Evolutionary conservation across 2,329 filamentous ascomycete genomes (phyloP), one percentile per base, ranked within the genome.

Genomic region (Xylaria sp.): DNA sequence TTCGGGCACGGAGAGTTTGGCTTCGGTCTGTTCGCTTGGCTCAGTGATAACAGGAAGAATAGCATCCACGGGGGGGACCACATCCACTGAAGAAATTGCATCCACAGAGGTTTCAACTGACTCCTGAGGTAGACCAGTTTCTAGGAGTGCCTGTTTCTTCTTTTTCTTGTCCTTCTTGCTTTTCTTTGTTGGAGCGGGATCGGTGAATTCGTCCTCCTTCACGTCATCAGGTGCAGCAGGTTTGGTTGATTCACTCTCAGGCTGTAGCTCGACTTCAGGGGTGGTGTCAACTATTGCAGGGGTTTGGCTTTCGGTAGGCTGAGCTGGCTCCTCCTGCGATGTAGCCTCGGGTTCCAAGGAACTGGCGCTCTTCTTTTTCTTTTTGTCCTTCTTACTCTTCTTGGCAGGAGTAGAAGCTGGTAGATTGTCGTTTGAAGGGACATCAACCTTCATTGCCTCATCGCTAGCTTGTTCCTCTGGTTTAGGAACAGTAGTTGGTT

Each of bases 381-480:
- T 77, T 64, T 78, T 79, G 68, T 78, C 79, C 63, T 74, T 74
- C 65, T 77, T 77, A 54, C 73, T 76, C 3, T 68, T 65, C 17
- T 69, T 66, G 12, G 57, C 50, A 53, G 62, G 42, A 32, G 66
- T 67, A 39, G 68, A 47, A 24, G 7, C 32, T 3, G 48, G 21
- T 1, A 51, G 24, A 17, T 64, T 48, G 2, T 60, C 48, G 6
- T 34, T 48, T 42, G 47, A n/a, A 32, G 57, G 19, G 36, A 73
- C 64, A 53, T 74, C 72, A 11, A 8, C 11, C 24, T 47, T 34
- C 17, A 47, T n/a, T 54, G 27, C 12, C 8, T 70, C 65, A 24
- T 64, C 51, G 3, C 53, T 58, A 3, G n/a, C 19, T 39, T 32
- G 24, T 47, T 62, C 56, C 12, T 8, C 45, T 50, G 50, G 48